A percentile compares a stretch with the other conserved stretches of the same genome.
Evolutionary conservation across 2,329 filamentous ascomycete species (phyloP).

Genomic region (Ophiosphaerella korrae): DNA sequence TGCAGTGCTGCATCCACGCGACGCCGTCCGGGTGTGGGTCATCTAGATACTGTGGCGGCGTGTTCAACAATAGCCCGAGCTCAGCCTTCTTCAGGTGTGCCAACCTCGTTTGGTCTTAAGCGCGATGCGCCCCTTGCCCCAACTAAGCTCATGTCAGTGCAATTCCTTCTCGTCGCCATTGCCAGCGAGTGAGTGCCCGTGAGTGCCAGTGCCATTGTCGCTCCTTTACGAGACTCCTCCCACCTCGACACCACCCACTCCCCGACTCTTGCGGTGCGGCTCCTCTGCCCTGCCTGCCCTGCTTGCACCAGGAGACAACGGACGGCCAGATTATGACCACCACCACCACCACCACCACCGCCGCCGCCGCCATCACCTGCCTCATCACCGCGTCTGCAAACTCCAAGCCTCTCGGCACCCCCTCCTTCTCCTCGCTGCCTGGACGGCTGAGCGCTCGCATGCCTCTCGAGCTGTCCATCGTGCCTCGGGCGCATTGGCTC

Average conservation of each 20-base stretch:
- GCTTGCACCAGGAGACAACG: constrained; percentile 5
- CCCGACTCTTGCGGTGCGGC: constrained; percentile 2
- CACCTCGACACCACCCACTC: not conserved
- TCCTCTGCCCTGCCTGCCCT: constrained; percentile 6
- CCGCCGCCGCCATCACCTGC: constrained; percentile 12
- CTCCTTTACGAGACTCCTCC: not conserved
- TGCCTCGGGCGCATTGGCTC: constrained; percentile 41
- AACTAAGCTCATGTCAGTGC: not conserved
- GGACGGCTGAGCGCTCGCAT: constrained; percentile 31
- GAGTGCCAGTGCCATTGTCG: not conserved
- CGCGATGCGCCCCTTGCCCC: constrained; percentile 3
- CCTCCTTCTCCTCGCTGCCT: constrained; percentile 19
- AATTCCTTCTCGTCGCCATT: constrained; percentile 4
- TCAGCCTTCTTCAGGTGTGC: constrained; percentile 2
- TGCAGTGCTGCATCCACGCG: not conserved
- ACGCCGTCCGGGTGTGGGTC: no score
- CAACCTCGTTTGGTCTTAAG: not conserved
- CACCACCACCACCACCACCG: constrained; percentile 12
- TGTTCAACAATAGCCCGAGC: constrained; percentile 7
- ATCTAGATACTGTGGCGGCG: not conserved
- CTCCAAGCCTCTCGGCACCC: constrained; percentile 20
- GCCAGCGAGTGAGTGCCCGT: not conserved
- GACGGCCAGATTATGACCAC: constrained; percentile 20
- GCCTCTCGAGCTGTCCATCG: constrained; percentile 34
- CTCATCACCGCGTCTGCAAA: constrained; percentile 9